Conservation (phyloP, 2,329 filamentous ascomycete genomes). For the Sclerotinia spermophila region DNA sequence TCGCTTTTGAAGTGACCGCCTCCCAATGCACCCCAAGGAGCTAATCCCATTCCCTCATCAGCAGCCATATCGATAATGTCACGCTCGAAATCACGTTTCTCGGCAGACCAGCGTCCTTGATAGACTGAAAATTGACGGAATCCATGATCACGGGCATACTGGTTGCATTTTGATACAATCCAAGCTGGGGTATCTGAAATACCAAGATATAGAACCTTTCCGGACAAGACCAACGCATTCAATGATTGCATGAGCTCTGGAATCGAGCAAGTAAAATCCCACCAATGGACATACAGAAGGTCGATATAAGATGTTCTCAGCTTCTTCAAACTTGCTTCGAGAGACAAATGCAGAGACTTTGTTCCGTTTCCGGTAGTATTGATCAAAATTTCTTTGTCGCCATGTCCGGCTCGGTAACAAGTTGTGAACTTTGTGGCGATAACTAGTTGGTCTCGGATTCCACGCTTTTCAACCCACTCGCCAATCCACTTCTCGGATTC, state of each 20-base stretch:
- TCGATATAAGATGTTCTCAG: slow-evolving; percentile 68
- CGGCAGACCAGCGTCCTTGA: slow-evolving; percentile 61
- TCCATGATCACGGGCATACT: slow-evolving; percentile 68
- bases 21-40: slow-evolving; percentile 54
- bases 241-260: slow-evolving; percentile 66
- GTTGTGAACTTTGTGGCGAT: slow-evolving; percentile 58
- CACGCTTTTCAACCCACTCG: slow-evolving; percentile 64
- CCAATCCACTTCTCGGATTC: slow-evolving; percentile 64
- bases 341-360: slow-evolving; percentile 56
- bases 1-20: slow-evolving; percentile 48
- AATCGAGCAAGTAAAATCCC: slow-evolving; percentile 64
- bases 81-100: slow-evolving; percentile 59
- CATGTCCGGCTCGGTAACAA: slow-evolving; percentile 34
- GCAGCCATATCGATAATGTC: slow-evolving; percentile 59
- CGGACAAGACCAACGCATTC: slow-evolving; percentile 54
- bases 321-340: slow-evolving; percentile 55
- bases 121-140: slow-evolving; percentile 67
- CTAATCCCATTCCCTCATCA: slow-evolving; percentile 54
- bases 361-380: slow-evolving; percentile 58
- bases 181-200: slow-evolving; percentile 68
- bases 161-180: slow-evolving; percentile 62
- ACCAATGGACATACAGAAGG: slow-evolving; percentile 61
- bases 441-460: slow-evolving; percentile 62
- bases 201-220: slow-evolving; percentile 66
- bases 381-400: slow-evolving; percentile 34